These are phyloP conservation scores for Cadophora malorum DNA, from an alignment of 2,329 filamentous ascomycete species.

Conservation along the genomic window DNA sequence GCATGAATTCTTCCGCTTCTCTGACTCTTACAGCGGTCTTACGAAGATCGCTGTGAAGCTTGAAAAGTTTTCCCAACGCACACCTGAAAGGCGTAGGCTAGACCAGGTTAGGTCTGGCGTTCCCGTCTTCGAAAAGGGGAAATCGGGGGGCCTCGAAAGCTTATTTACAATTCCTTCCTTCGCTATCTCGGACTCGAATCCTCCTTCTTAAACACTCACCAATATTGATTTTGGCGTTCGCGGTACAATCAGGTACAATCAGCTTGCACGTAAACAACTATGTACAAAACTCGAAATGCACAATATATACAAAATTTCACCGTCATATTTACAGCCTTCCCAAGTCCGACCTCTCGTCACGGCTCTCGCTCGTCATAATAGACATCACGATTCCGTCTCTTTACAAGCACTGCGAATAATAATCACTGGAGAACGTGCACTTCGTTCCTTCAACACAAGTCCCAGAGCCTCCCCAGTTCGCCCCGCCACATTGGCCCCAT, in stretches of 20 bases:
- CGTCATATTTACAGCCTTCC: neutral
- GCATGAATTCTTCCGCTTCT: neutral
- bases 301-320: neutral
- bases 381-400: neutral
- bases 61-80: neutral
- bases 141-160: neutral
- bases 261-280: neutral
- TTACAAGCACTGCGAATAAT: conserved; percentile 42
- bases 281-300: neutral
- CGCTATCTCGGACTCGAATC: neutral
- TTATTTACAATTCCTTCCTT: neutral
- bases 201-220: neutral
- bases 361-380: neutral
- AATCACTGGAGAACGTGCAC: conserved; percentile 37
- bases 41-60: neutral
- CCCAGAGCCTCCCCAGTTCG: conserved; percentile 36
- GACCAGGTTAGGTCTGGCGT: neutral
- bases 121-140: neutral
- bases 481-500: conserved; percentile 40
- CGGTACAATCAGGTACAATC: neutral
- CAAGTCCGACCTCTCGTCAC: neutral
- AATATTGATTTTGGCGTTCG: neutral
- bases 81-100: neutral
- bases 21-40: conserved; percentile 4
- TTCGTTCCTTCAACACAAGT: conserved; percentile 39